Conservation (phyloP, 1,284 basidiomycete genomes). For the Tausonia pullulans region DNA sequence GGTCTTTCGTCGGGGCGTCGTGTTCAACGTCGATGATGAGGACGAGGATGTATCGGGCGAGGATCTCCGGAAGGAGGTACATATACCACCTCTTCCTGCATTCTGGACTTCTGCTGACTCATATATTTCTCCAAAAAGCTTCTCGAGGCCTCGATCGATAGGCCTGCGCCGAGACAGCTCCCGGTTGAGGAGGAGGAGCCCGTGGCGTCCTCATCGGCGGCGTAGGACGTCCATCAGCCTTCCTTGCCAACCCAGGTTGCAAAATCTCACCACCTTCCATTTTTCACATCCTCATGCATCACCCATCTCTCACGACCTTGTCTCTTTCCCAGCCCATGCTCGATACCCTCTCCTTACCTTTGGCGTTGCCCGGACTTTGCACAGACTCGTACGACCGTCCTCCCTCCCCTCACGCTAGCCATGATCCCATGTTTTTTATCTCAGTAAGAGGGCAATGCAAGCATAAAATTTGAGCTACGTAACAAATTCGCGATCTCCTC, state of each 20-base stretch:
- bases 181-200: not conserved
- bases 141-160: not conserved
- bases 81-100: not conserved
- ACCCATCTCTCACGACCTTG: not conserved
- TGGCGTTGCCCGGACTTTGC: too few species aligned
- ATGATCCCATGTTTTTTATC: too few species aligned
- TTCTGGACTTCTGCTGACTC: not conserved
- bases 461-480: not conserved
- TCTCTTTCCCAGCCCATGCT: not conserved
- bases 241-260: not conserved
- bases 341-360: not conserved
- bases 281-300: not conserved
- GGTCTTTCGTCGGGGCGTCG: conserved; percentile 77
- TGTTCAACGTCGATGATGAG: conserved; percentile 72
- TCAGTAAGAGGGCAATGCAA: too few species aligned
- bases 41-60: conserved; percentile 57
- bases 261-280: not conserved
- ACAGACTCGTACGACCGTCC: not conserved
- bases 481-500: not conserved
- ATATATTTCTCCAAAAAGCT: not conserved
- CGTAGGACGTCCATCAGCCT: not conserved
- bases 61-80: conserved; percentile 66
- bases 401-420: not conserved
- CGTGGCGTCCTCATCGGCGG: not conserved
- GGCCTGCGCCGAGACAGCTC: not conserved